These are phyloP conservation scores for Cnidoscolus chayamansa DNA, from an alignment of 441 rosid genomes.

Conservation along the genomic window DNA sequence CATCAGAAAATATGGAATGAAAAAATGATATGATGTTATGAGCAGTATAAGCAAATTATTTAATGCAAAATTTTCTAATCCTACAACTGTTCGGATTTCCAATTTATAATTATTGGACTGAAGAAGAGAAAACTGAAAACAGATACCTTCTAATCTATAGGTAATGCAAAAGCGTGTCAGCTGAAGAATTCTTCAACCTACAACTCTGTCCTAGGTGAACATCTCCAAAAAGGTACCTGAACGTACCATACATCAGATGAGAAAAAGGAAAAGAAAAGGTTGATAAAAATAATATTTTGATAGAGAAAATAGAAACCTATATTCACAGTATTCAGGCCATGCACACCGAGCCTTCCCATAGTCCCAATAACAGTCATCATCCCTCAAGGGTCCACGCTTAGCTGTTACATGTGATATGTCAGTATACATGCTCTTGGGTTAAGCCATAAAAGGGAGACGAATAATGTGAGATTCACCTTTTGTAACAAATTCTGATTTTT, in stretches of 20 bases:
- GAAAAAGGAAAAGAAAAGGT: background rate
- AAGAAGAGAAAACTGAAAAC: slow-evolving; percentile 20
- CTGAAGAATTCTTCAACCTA: slow-evolving; percentile 76
- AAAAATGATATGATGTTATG: slow-evolving; percentile 4
- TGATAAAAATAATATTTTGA: background rate
- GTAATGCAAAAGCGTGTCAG: slow-evolving; percentile 62
- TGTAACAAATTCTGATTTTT: slow-evolving; percentile 65
- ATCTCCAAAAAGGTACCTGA: slow-evolving; percentile 88
- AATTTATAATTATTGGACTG: background rate
- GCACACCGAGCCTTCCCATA: slow-evolving; percentile 97
- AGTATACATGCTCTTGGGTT: slow-evolving; percentile 15
- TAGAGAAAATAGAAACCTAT: slow-evolving; percentile 49
- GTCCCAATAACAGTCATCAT: slow-evolving; percentile 96
- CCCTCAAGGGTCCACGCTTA: slow-evolving; percentile 83
- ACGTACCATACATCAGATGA: slow-evolving; percentile 14
- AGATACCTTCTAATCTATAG: slow-evolving; percentile 46
- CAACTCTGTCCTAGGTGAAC: slow-evolving; percentile 98
- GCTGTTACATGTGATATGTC: slow-evolving; percentile 18
- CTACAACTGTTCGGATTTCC: background rate
- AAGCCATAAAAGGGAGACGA: slow-evolving; percentile 10
- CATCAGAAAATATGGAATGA: background rate
- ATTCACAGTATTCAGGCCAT: slow-evolving; percentile 80
- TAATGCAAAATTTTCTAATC: background rate
- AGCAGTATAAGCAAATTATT: background rate
- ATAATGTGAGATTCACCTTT: slow-evolving; percentile 53